Base-by-base conservation (phyloP, 2,329 filamentous ascomycete genomes). In the Tolypocladium guangdongense region DNA sequence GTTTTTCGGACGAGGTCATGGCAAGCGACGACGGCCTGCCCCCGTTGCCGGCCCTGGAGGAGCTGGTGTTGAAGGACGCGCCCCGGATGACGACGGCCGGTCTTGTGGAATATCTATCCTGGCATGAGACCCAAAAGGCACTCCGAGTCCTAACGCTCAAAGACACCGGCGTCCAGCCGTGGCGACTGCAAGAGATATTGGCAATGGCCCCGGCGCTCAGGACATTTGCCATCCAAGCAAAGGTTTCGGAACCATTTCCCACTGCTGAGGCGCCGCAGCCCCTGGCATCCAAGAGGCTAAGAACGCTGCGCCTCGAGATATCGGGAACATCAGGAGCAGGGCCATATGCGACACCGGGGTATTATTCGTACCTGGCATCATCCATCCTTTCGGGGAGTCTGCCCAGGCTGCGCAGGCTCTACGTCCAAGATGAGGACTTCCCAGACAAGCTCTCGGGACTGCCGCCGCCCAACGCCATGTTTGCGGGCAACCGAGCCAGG, bases 321-420 rank as follows among this genome's bases (percentile, higher is more conserved):
- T 86, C 82, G 12, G 78, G 82, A 3, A 74, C 74, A 11, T 71
- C 80, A 0, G 67, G 74, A 4, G 72, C 80, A 0, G 80, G 82
- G 24, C 76, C 83, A 12, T 86, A 82, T 56, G 71, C 75, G 10
- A 78, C 78, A 0, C 69, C 74, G 11, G 78, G 78, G 20, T 95
- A 96, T 72, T 95, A 96, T 69, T 81, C 82, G 56, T 96, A 96
- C 68, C 81, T 97, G 22, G 84, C 89, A 30, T 81, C 81, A n/a
- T 95, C 89, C 0, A 80, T 97, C 35, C 81, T 93, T 56, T 80
- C 83, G 18, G 86, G 86, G 57, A 80, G 82, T 8, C 77, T 97
- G 8, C 90, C 90, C 1, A 80, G 78, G 37, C 77, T 97, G 10
- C 78, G 78, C 37, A 81, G 84, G 24, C 79, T 97, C 8, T 96